Percentiles rank a stretch among this genome's conserved stretches.
Conservation (phyloP, 495 filamentous ascomycete species). For the Pseudevernia furfuracea region DNA sequence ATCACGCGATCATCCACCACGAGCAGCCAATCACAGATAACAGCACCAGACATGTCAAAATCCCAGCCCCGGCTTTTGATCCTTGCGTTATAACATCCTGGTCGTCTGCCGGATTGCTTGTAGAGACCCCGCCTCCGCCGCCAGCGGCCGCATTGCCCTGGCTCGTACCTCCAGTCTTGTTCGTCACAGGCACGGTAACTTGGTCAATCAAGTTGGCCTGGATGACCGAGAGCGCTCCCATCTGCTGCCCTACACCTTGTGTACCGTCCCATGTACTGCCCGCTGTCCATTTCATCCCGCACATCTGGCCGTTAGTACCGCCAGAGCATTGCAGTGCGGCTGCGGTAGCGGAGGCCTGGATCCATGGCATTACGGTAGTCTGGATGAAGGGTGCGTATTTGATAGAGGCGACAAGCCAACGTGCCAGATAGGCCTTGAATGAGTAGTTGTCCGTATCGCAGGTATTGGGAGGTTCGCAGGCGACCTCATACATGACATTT, state of each 20-base stretch:
- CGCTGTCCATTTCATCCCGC: constrained; percentile 59
- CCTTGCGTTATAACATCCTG: constrained; percentile 36
- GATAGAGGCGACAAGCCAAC: constrained; percentile 68
- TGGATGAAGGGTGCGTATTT: constrained; percentile 63
- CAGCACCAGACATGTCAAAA: constrained; percentile 47
- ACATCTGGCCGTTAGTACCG: constrained; percentile 44
- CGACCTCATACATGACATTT: constrained; percentile 58
- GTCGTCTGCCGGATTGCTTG: constrained; percentile 15
- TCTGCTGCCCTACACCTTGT: constrained; percentile 61
- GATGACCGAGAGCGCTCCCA: constrained; percentile 62
- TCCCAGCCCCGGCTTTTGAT: constrained; percentile 53
- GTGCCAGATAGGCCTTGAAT: constrained; percentile 80
- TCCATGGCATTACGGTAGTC: constrained; percentile 54
- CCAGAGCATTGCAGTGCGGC: constrained; percentile 65
- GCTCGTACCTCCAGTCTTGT: constrained; percentile 66
- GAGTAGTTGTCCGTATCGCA: constrained; percentile 72
- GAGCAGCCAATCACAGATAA: constrained; percentile 35
- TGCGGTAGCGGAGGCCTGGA: constrained; percentile 57
- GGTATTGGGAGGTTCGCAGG: constrained; percentile 48
- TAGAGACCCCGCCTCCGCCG: constrained; percentile 37
- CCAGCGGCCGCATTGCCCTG: constrained; percentile 64
- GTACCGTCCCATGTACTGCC: constrained; percentile 45
- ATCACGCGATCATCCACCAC: constrained; percentile 38
- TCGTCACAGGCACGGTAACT: constrained; percentile 50
- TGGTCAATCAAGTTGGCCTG: constrained; percentile 50